These are phyloP conservation scores for Starmerella lactis-condensi DNA, from an alignment of 805 yeast species.

Conservation along the genomic window DNA sequence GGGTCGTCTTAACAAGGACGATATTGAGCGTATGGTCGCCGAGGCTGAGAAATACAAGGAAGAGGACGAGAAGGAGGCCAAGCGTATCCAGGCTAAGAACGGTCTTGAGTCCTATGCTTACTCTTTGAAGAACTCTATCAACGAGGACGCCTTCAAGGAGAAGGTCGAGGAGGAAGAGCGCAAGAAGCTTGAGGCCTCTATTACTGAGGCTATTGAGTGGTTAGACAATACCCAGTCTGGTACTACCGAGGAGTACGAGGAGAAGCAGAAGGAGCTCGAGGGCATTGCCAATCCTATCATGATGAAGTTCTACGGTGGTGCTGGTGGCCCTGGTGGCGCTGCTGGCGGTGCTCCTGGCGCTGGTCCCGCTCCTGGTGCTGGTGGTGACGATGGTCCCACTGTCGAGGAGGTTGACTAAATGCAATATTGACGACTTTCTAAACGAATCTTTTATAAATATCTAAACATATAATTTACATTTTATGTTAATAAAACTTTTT, in stretches of 20 bases:
- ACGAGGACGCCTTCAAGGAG: slow-evolving; percentile 61
- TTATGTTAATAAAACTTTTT: too few species aligned
- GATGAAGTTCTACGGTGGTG: slow-evolving; percentile 79
- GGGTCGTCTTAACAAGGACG: slow-evolving; percentile 96
- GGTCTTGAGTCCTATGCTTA: slow-evolving; percentile 89
- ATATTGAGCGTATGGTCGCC: slow-evolving; percentile 90
- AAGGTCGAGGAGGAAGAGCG: slow-evolving; percentile 26
- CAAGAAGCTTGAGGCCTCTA: slow-evolving; percentile 18
- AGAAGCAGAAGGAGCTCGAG: slow-evolving; percentile 91
- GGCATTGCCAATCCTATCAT: slow-evolving; percentile 88
- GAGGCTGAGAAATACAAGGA: slow-evolving; percentile 97
- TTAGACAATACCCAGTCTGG: slow-evolving; percentile 87
- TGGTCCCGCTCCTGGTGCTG: slow-evolving; percentile 33
- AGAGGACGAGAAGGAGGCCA: slow-evolving; percentile 87
- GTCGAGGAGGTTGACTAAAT: slow-evolving; percentile 66
- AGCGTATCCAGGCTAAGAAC: slow-evolving; percentile 85
- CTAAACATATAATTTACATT: slow-evolving; percentile 2
- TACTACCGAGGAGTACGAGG: slow-evolving; percentile 75
- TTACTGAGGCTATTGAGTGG: slow-evolving; percentile 34
- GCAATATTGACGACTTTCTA: too few species aligned
- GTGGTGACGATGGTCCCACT: slow-evolving; percentile 41
- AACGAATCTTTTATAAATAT: slow-evolving; percentile 3
- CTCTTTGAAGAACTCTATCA: slow-evolving; percentile 68
- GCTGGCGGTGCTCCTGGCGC: slow-evolving; percentile 51
- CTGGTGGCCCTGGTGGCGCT: slow-evolving; percentile 63